These are phyloP conservation scores for Purshia tridentata DNA, from an alignment of 306 rosid genomes.

Conservation along the genomic window DNA sequence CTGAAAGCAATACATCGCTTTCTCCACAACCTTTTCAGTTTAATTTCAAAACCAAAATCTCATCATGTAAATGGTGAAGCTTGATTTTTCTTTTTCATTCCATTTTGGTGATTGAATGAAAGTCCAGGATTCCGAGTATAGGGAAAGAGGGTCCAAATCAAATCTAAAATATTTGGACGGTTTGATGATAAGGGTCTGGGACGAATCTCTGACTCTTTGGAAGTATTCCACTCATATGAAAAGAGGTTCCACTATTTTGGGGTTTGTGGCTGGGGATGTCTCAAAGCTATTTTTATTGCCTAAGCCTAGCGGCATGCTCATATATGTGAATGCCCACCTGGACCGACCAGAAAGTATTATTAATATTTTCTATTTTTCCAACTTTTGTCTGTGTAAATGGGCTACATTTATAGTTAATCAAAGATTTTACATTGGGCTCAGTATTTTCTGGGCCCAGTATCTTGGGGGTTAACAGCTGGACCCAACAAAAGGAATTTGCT, in stretches of 20 bases:
- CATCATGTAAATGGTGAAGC: not conserved
- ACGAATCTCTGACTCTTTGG: not conserved
- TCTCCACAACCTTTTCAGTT: not conserved
- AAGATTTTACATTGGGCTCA: too few relatives aligned
- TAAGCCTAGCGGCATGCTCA: too few relatives aligned
- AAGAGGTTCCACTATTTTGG: not conserved
- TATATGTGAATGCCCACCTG: too few relatives aligned
- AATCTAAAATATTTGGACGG: conserved; percentile 20
- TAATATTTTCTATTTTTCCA: too few relatives aligned
- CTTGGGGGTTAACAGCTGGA: too few relatives aligned
- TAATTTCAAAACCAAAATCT: not conserved
- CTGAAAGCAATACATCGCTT: not conserved
- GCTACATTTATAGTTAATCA: too few relatives aligned
- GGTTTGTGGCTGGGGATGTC: too few relatives aligned
- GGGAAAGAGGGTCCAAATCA: not conserved
- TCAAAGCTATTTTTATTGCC: too few relatives aligned
- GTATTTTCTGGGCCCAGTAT: too few relatives aligned
- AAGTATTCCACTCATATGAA: not conserved
- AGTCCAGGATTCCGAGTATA: not conserved
- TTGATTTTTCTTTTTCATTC: not conserved
- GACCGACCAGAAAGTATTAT: too few relatives aligned
- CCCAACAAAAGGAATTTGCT: too few relatives aligned
- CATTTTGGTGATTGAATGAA: not conserved
- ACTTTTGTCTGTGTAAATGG: too few relatives aligned
- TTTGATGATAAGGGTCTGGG: not conserved